A percentile compares a stretch with the other conserved stretches of the same genome.
Evolutionary conservation across 2,329 filamentous ascomycete species (phyloP).

Genomic region (Fusarium beomiforme): DNA sequence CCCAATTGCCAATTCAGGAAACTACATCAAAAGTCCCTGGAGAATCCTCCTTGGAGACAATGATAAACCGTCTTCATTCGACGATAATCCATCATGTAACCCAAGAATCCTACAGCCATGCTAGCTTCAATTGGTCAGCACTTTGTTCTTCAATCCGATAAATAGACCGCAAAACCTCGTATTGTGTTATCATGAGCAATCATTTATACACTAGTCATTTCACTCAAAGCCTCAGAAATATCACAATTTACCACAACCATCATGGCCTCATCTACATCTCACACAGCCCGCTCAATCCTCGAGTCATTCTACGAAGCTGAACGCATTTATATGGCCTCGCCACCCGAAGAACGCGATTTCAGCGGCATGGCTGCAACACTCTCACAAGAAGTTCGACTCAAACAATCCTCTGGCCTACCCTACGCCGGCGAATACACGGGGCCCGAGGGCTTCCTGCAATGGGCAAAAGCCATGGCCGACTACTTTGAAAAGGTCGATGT

Average conservation of each 20-base stretch:
- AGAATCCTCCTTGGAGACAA: conserved; percentile 20
- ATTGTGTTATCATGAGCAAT: background rate
- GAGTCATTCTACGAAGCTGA: conserved; percentile 50
- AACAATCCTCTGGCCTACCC: conserved; percentile 48
- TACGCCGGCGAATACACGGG: conserved; percentile 47
- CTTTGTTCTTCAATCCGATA: background rate
- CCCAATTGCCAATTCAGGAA: conserved; percentile 8
- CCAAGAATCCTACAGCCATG: background rate
- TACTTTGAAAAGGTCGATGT: conserved; percentile 45
- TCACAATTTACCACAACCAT: background rate
- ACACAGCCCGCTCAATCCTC: conserved; percentile 44
- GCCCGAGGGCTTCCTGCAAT: conserved; percentile 45
- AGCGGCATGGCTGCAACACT: conserved; percentile 43
- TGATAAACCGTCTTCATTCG: background rate
- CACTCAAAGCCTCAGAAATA: no score
- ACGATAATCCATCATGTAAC: background rate
- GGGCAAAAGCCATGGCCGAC: conserved; percentile 44
- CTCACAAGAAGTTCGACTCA: conserved; percentile 39
- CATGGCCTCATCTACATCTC: background rate
- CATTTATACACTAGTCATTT: background rate
- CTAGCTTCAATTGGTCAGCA: conserved; percentile 3
- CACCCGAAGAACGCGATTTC: conserved; percentile 46
- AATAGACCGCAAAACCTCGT: background rate
- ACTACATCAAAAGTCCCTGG: conserved; percentile 10
- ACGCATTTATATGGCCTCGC: conserved; percentile 46